Base-by-base conservation (phyloP, 257 asterid species). In the Hygrophila difformis region DNA sequence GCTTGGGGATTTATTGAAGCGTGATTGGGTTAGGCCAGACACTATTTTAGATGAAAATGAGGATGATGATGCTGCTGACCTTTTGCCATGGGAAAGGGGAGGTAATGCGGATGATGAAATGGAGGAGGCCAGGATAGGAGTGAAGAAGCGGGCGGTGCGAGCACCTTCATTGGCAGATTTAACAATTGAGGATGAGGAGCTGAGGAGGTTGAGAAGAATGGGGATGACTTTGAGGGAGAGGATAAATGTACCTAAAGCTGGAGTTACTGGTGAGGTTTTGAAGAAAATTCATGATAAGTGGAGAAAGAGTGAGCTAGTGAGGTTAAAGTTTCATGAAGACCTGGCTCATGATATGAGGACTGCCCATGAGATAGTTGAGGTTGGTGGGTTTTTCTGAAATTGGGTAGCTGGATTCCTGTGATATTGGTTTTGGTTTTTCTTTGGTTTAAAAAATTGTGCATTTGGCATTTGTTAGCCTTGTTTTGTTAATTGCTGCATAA, bases 1-100 rank as follows among this genome's bases (percentile, higher is more conserved):
- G n/a, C 57, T 88, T 71, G 98, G 98, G 61, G 96, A 85, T 68
- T 85, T 89, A 73, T 67, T 89, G 82, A 77, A 78, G 49, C 75
- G 98, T 56, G 94, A 89, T 66, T 89, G 98, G 96, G 76, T 85
- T 23, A 72, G 96, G 38, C 98, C 98, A 14, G 98, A 89, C 70
- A 79, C 66, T 17, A 66, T 79, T 36, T 62, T 89, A 43, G 65
- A 24, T 4, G 93, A 78, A 29, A 68, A 76, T 13, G 91, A 77
- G 18, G 91, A 60, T 15, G 62, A 49, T 8, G 76, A 66, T 7
- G 51, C 61, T 12, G 81, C 61, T 51, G 31, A 65, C 19, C 44
- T 74, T 60, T 69, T 85, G 62, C 98, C 98, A 3, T 89, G 98
- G 98, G 96, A 89, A 67, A 82, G 79, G 63, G 63, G 57, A 34